Percentiles rank a stretch among this genome's conserved stretches.
Conservation (phyloP, 805 yeast species). For the Diddensiella transvaalensis region DNA sequence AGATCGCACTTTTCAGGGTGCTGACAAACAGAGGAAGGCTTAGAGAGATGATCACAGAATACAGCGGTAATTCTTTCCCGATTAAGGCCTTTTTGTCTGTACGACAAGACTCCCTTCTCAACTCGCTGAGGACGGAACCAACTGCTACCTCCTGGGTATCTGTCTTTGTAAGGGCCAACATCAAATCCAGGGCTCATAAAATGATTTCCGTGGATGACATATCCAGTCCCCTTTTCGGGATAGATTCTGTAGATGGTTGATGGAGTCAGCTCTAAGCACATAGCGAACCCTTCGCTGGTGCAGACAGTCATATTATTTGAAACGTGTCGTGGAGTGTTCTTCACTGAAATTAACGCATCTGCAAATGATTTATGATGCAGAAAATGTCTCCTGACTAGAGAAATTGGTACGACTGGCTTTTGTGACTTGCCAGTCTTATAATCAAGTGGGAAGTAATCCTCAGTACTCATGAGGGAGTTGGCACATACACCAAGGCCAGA, state of each 20-base stretch:
- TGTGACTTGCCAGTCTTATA: background rate
- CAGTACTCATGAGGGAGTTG: slow-evolving; percentile 6
- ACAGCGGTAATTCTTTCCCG: slow-evolving; percentile 1
- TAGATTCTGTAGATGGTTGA: background rate
- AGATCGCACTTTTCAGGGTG: slow-evolving; percentile 8
- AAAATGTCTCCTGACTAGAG: slow-evolving; percentile 2
- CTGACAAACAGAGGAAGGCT: slow-evolving; percentile 8
- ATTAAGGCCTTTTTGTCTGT: background rate
- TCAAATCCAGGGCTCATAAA: slow-evolving; percentile 1
- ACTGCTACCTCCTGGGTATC: slow-evolving; percentile 8
- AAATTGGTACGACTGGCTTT: slow-evolving; percentile 3
- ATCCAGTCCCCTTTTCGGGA: slow-evolving; percentile 1
- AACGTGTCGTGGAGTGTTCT: slow-evolving; percentile 6
- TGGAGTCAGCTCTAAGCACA: slow-evolving; percentile 8
- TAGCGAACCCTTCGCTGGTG: slow-evolving; percentile 9
- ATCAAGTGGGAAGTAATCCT: slow-evolving; percentile 2
- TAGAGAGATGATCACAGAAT: slow-evolving; percentile 8
- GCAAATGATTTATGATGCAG: background rate
- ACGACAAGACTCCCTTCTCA: background rate
- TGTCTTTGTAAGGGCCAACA: background rate
- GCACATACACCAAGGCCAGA: slow-evolving; percentile 10
- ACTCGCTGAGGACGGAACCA: slow-evolving; percentile 6
- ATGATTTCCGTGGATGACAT: slow-evolving; percentile 8
- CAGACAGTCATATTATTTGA: slow-evolving; percentile 6
- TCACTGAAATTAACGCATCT: slow-evolving; percentile 4